Base-by-base conservation (phyloP, 2,329 filamentous ascomycete species). In the Purpureocillium takamizusanense region DNA sequence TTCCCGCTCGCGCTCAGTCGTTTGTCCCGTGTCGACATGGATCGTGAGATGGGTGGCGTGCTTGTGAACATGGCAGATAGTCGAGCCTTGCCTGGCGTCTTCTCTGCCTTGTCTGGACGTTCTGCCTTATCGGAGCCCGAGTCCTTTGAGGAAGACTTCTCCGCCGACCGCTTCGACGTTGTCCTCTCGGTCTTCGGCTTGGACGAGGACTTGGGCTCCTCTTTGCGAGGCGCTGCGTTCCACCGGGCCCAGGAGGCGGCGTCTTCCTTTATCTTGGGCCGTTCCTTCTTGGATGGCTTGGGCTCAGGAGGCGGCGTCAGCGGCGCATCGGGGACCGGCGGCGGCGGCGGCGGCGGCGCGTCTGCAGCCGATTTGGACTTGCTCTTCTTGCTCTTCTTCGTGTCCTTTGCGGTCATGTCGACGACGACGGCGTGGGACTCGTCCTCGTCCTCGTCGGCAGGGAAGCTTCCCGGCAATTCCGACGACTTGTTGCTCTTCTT, bases 241-340 rank as follows among this genome's bases (percentile, higher is more conserved):
- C 83, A 90, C 56, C 79, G 78, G 28, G 80, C 82, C 86, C 87
- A 92, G 23, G 83, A 78, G 11, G 75, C 69, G 28, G 70, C 71
- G 42, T 83, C 81, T 41, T 86, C 83, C 49, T 78, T 84, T 46
- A 88, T 76, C 53, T 82, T 86, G 21, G 83, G 66, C 12, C 87
- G 82, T 46, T 94, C 85, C 56, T 83, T 94, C 61, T 78, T 86
- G 4, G 70, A 70, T 4, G 73, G 76, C 43, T 69, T 78, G 11
- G 70, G 63, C 36, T 80, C 76, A 13, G 75, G 63, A 4, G 70
- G 67, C 21, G 72, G 69, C 7, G 70, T 66, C 34, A 66, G 55
- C 25, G 70, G 68, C 31, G 60, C 62, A 36, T 74, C 71, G 16
- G 66, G 65, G 5, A 65, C 66, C 14, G 65, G 62, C 3, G 68